These are phyloP conservation scores for Ganoderma meredithae DNA, from an alignment of 1,284 basidiomycete species.

Conservation along the genomic window DNA sequence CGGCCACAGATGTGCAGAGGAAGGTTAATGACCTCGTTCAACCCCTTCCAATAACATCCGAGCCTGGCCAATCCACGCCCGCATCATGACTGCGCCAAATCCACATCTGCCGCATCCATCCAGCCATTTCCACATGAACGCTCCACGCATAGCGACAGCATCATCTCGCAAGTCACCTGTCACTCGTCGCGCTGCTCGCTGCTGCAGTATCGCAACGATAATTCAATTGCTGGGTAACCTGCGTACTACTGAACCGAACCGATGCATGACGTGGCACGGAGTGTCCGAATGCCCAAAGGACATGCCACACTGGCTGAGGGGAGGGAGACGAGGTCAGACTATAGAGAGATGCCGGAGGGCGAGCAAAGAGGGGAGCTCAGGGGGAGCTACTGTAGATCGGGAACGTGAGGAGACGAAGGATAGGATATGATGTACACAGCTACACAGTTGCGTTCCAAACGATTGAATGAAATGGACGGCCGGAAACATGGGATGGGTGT, in stretches of 20 bases:
- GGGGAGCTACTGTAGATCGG: not conserved
- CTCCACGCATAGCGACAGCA: not conserved
- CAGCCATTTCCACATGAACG: not conserved
- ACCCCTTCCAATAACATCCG: slow-evolving; percentile 37
- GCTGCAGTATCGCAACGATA: not conserved
- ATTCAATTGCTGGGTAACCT: slow-evolving; percentile 10
- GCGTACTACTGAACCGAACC: slow-evolving; percentile 6
- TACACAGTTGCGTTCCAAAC: slow-evolving; percentile 25
- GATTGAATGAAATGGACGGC: slow-evolving; percentile 9
- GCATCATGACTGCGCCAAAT: slow-evolving; percentile 12
- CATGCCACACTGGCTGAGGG: not conserved
- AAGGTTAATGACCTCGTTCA: slow-evolving; percentile 75
- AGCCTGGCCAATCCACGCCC: slow-evolving; percentile 27
- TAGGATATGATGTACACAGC: slow-evolving; percentile 23
- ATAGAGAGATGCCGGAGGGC: not conserved
- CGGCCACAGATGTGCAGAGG: slow-evolving; percentile 74
- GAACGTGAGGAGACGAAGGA: slow-evolving; percentile 3
- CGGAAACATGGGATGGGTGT: slow-evolving; percentile 11
- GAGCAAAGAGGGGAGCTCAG: not conserved
- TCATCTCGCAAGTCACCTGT: not conserved
- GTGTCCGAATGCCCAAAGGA: slow-evolving; percentile 14
- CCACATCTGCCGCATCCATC: not conserved
- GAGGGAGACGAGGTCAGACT: not conserved
- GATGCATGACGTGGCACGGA: slow-evolving; percentile 7
- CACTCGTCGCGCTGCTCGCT: not conserved